A percentile compares a stretch with the other conserved stretches of the same genome.
These are phyloP conservation scores for Dorcoceras hygrometricum DNA, from an alignment of 257 asterid genomes.

Conservation along the genomic window DNA sequence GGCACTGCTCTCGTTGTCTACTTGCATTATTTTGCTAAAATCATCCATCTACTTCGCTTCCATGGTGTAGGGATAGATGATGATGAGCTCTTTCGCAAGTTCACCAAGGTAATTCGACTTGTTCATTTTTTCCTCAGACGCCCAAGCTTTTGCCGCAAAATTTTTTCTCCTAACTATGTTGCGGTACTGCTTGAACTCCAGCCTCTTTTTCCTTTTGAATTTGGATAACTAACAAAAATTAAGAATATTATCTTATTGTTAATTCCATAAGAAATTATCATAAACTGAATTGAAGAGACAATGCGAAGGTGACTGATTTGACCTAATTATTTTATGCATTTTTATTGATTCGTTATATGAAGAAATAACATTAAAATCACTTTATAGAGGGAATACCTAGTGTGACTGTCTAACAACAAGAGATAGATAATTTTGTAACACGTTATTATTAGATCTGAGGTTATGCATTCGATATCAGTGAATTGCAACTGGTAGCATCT, in stretches of 20 bases:
- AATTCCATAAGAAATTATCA: too few relatives aligned
- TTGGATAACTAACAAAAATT: too few relatives aligned
- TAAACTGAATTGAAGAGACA: too few relatives aligned
- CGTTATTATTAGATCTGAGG: too few relatives aligned
- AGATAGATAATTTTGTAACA: not conserved
- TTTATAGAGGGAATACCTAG: not conserved
- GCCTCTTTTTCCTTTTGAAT: too few relatives aligned
- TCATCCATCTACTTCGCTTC: slow-evolving; percentile 55
- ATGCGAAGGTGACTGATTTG: too few relatives aligned
- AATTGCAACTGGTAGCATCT: not conserved
- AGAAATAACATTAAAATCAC: not conserved
- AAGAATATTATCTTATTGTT: too few relatives aligned
- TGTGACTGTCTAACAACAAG: not conserved
- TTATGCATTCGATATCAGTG: too few relatives aligned
- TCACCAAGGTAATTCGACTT: slow-evolving; percentile 79
- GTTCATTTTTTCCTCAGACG: not conserved
- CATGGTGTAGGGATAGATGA: slow-evolving; percentile 26
- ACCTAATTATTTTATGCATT: too few relatives aligned
- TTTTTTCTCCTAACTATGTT: not conserved
- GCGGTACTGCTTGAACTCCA: too few relatives aligned
- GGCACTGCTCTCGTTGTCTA: slow-evolving; percentile 92
- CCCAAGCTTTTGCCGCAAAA: not conserved
- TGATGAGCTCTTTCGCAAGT: slow-evolving; percentile 53
- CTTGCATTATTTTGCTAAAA: slow-evolving; percentile 91
- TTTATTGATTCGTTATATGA: not conserved